These are phyloP conservation scores for Elymus sibiricus DNA, from an alignment of 176 grass and related monocot genomes.

Conservation along the genomic window DNA sequence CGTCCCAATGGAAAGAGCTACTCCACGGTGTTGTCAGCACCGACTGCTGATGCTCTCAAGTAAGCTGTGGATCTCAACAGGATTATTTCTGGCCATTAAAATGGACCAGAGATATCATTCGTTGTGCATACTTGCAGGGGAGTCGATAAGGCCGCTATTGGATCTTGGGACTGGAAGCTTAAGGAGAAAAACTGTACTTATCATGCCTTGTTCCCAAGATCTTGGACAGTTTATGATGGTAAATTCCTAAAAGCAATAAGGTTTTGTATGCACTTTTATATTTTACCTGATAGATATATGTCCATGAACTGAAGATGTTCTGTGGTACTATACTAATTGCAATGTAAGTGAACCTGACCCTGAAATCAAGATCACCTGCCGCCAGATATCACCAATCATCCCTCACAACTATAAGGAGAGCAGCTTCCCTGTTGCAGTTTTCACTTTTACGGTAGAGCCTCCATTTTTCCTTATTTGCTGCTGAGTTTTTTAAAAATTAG, in stretches of 20 bases:
- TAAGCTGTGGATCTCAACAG: conserved; percentile 16
- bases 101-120: neutral
- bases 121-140: conserved; percentile 45
- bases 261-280: neutral
- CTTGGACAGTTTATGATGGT: conserved; percentile 95
- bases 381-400: conserved; percentile 91
- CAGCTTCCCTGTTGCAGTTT: conserved; percentile 76
- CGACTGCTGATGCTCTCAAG: conserved; percentile 50
- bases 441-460: conserved; percentile 67
- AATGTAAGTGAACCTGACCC: conserved; percentile 73
- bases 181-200: conserved; percentile 72
- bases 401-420: conserved; percentile 91
- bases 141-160: conserved; percentile 45
- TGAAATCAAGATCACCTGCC: conserved; percentile 82
- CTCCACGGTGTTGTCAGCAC: conserved; percentile 65
- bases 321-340: neutral
- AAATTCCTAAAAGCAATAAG: neutral
- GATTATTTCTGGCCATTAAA: neutral
- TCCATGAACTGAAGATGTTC: neutral
- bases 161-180: conserved; percentile 94
- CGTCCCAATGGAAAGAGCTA: conserved; percentile 61
- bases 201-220: conserved; percentile 82
- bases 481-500: too few species aligned
- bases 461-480: neutral
- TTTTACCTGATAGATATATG: neutral